Conservation (phyloP, 441 rosid genomes). For the Viola pubescens region DNA sequence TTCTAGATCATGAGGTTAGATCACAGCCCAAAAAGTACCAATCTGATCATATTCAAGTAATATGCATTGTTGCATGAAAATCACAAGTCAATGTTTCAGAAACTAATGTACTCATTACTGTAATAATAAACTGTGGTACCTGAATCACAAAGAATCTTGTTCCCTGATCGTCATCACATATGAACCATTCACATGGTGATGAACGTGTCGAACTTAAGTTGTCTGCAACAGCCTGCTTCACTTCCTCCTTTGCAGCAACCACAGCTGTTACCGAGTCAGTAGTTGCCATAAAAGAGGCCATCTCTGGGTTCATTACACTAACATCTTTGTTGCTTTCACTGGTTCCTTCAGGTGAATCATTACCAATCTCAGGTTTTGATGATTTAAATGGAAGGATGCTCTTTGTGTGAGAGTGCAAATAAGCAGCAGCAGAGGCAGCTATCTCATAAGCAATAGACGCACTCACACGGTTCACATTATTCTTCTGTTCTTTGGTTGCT, state of each 20-base stretch:
- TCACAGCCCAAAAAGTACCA: no score
- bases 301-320: conserved; percentile 32
- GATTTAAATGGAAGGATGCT: conserved; percentile 61
- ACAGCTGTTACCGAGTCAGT: conserved; percentile 95
- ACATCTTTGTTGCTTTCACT: conserved; percentile 16
- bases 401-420: conserved; percentile 63
- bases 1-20: background rate
- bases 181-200: conserved; percentile 90
- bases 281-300: conserved; percentile 71
- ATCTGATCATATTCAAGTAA: background rate
- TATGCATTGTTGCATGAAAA: conserved; percentile 4
- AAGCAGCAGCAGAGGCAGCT: conserved; percentile 89
- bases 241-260: conserved; percentile 89
- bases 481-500: conserved; percentile 34
- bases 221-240: conserved; percentile 96
- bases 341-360: conserved; percentile 18
- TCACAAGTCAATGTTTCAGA: background rate
- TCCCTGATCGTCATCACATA: conserved; percentile 74
- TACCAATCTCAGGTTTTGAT: conserved; percentile 23
- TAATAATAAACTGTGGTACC: conserved; percentile 31
- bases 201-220: conserved; percentile 64
- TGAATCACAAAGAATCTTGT: conserved; percentile 88
- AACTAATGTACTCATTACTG: conserved; percentile 7
- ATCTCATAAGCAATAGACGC: conserved; percentile 69
- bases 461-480: conserved; percentile 32